Evolutionary conservation across 305 asterid species (phyloP), one percentile per base, ranked within the genome.

Genomic region (Fraxinus sp.): DNA sequence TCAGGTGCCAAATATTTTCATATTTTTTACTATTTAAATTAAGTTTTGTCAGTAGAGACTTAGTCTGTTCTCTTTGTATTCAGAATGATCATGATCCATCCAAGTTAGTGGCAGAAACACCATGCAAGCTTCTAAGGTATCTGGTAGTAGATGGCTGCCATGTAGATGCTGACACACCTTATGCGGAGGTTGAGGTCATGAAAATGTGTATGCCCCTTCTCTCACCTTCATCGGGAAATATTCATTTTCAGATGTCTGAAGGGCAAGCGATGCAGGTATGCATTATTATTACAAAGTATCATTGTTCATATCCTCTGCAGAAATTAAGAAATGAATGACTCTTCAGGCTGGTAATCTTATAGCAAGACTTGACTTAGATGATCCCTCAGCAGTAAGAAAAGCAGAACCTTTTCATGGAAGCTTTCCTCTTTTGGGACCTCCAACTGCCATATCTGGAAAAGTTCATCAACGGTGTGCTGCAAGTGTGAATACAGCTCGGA

Each of bases 191-290:
- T 36, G 99, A 96, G 91, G 99, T 96, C 85, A 96, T 96, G 99
- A 96, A 96, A 87, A 96, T 96, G 99, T 96, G 99, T 86, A 96
- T 96, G 99, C 99, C 99, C 79, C 99, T 96, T 86, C 98, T 95
- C 83, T 95, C 98, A 77, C 99, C 99, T 79, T 95, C 99, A 77
- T 93, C 98, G 4, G 99, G 99, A 71, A 87, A 89, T 36, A 94
- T 96, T 83, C 95, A 87, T 80, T 92, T 94, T 82, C 85, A 84
- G 86, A 83, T 96, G 98, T 91, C 98, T 75, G 99, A 96, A 86
- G 99, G 99, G 83, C 99, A 94, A 92, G 92, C 99, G 22, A 96
- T 96, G 99, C 98, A 96, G 99, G 99, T 96, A 89, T 79, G 68
- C 83, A 24, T 77, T 77, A 79, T 82, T 75, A 52, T 81, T 70